These are phyloP conservation scores for Plasmodium falciparum DNA, from an alignment of 169 alveolate species.

Conservation along the genomic window DNA sequence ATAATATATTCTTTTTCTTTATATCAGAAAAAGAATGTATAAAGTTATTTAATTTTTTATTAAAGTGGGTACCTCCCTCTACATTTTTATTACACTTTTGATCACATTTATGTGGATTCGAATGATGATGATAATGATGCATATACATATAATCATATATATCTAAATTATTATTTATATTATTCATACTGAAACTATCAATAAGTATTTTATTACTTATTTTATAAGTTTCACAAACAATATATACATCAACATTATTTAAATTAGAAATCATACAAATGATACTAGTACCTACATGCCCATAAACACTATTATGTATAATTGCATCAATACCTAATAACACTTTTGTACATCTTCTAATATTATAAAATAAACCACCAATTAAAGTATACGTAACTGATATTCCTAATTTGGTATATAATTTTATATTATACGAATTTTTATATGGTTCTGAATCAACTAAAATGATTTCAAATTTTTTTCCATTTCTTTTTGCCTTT, in stretches of 20 bases:
- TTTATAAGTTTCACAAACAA: conserved; percentile 73
- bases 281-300: conserved; percentile 69
- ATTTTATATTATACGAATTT: conserved; percentile 70
- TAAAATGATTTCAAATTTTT: conserved; percentile 41
- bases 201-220: conserved; percentile 70
- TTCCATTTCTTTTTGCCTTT: conserved; percentile 69
- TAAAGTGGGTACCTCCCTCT: conserved; percentile 32
- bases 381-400: conserved; percentile 73
- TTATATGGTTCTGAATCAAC: conserved; percentile 77
- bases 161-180: conserved; percentile 66
- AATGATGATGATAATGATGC: conserved; percentile 56
- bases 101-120: conserved; percentile 1
- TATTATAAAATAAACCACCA: conserved; percentile 66
- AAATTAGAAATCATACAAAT: conserved; percentile 66
- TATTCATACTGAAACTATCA: conserved; percentile 70
- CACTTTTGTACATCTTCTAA: conserved; percentile 65
- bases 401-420: conserved; percentile 73
- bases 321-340: conserved; percentile 71
- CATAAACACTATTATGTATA: conserved; percentile 73
- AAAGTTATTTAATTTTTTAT: conserved; percentile 57
- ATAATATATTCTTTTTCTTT: conserved; percentile 16
- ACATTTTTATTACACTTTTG: conserved; percentile 7
- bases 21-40: conserved; percentile 44
- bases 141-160: conserved; percentile 66
- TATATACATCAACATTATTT: conserved; percentile 54